These are phyloP conservation scores for Penicillium daleae DNA, from an alignment of 495 filamentous ascomycete species.

Conservation along the genomic window DNA sequence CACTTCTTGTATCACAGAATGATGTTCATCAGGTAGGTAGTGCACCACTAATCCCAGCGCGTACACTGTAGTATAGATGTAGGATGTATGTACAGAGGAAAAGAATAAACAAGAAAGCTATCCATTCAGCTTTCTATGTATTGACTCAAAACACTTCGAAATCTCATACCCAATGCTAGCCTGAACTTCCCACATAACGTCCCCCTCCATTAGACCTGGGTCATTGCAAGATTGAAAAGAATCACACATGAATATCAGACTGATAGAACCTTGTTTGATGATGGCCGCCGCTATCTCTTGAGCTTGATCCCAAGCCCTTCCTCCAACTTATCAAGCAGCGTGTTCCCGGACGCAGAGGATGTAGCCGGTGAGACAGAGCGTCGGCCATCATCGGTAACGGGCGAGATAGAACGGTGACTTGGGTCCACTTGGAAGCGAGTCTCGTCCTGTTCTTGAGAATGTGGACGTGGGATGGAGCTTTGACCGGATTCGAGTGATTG, in stretches of 20 bases:
- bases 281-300: background rate
- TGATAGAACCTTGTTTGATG: no score
- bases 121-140: background rate
- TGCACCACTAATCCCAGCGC: no score
- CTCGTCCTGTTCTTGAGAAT: background rate
- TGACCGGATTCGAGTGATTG: background rate
- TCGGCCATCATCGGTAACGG: background rate
- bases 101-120: background rate
- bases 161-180: background rate
- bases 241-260: background rate
- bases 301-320: slow-evolving; percentile 20
- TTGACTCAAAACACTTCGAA: background rate
- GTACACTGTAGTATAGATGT: no score
- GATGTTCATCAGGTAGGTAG: no score
- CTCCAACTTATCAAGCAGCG: slow-evolving; percentile 23
- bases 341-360: slow-evolving; percentile 18
- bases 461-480: background rate
- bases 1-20: no score
- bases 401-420: slow-evolving; percentile 8
- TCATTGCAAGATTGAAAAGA: background rate
- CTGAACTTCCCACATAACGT: background rate
- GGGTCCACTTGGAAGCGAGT: background rate
- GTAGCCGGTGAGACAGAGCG: slow-evolving; percentile 12
- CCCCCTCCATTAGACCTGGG: background rate
- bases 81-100: background rate